These are phyloP conservation scores for Tuber indicum DNA, from an alignment of 495 filamentous ascomycete species.

Conservation along the genomic window DNA sequence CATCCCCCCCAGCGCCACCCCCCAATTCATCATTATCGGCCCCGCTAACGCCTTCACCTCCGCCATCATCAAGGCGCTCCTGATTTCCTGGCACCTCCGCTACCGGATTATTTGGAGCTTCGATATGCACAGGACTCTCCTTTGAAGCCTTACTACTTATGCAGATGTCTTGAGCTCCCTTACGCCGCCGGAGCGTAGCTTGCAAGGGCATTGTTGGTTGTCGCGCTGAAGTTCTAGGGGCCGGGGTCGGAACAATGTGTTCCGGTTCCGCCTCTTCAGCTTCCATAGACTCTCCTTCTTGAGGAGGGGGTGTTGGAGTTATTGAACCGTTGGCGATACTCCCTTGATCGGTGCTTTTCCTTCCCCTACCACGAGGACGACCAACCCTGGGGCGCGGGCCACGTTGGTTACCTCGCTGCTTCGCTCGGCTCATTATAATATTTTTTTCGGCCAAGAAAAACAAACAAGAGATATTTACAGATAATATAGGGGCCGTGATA, in stretches of 20 bases:
- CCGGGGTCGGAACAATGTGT: conserved; percentile 21
- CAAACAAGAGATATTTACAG: conserved; percentile 26
- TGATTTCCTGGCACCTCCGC: conserved; percentile 20
- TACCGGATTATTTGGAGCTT: conserved; percentile 25
- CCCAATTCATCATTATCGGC: neutral
- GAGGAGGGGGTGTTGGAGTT: conserved; percentile 29
- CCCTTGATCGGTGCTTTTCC: conserved; percentile 23
- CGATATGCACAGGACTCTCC: conserved; percentile 22
- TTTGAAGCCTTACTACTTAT: conserved; percentile 26
- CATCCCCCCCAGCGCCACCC: neutral
- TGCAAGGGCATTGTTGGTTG: conserved; percentile 36
- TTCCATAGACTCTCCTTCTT: conserved; percentile 31
- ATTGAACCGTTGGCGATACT: conserved; percentile 29
- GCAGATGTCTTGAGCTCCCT: conserved; percentile 28
- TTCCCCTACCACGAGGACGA: conserved; percentile 32
- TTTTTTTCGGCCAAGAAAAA: conserved; percentile 10
- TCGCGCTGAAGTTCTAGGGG: conserved; percentile 34
- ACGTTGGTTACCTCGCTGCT: conserved; percentile 28
- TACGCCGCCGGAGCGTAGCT: conserved; percentile 34
- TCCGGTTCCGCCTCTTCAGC: conserved; percentile 22
- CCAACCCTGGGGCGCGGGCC: conserved; percentile 10
- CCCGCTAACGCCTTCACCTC: neutral
- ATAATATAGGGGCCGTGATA: conserved; percentile 26
- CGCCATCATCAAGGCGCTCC: conserved; percentile 9
- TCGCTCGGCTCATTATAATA: conserved; percentile 34